Base-by-base conservation (phyloP, 257 asterid genomes). In the Rauvolfia tetraphylla region DNA sequence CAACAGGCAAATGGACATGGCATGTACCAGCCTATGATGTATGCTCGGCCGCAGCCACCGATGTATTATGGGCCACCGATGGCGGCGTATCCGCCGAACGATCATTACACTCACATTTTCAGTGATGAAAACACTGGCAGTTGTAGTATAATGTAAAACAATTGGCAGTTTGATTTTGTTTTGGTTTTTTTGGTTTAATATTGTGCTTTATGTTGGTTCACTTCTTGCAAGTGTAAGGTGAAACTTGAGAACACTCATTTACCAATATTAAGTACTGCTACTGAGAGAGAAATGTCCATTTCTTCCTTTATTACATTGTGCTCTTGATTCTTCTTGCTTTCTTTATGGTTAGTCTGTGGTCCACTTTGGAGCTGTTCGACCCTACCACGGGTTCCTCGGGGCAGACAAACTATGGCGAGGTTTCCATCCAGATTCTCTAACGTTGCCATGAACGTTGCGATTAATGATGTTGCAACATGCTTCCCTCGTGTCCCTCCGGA, bases 101-200 rank as follows among this genome's bases (percentile, higher is more conserved):
- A 87, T 33, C 78, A 82, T 31, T 89, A 83, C 18, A 82, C 92
- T 18, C 88, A 89, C 38, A 88, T 89, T 70, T 90, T 91, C 77
- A 91, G 89, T 75, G 97, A 91, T 78, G 97, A 91, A 81, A 91
- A 91, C n/a, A 84, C 97, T n/a, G 79, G 68, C 67, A 87, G 96
- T 65, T 91, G 97, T 82, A 87, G 89, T 75, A 73, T 91, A 5
- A 91, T 91, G 97, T 89, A 82, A 67, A 20, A 31, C 22, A 83
- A 29, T 42, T 79, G 48, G 74, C 68, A 53, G 75, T 20, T n/a
- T 71, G 62, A 6, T 29, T 46, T 42, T 69, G 57, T 77, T 72
- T 69, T 75, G 23, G 49, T 75, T 68, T 72, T 18, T 31, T 12
- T 57, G 46, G 46, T 68, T 1, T 65, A 56, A 48, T 69, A 62